phyloP scores from a whole-genome alignment of 208 protist genomes.

The Tritrichomonas foetus region DNA sequence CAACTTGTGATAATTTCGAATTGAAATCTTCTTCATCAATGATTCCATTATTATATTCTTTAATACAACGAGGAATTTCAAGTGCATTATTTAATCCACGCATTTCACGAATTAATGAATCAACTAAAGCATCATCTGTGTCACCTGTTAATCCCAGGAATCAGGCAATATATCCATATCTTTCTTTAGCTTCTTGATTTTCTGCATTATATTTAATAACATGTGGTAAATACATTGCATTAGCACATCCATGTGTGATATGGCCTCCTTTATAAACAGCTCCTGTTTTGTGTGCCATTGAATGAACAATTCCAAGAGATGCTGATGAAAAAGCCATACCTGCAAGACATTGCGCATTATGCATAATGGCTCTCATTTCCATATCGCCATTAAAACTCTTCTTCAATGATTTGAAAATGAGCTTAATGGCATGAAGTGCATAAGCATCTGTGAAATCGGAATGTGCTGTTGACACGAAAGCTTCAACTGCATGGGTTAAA shows the following conservation, averaged over 20 bases:
- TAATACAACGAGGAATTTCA: background rate
- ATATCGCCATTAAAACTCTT: constrained; percentile 37
- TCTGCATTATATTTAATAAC: constrained; percentile 37
- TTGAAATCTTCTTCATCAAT: constrained; percentile 7
- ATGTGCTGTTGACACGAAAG: constrained; percentile 52
- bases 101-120: background rate
- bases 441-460: constrained; percentile 50
- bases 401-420: constrained; percentile 49
- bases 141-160: background rate
- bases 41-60: background rate
- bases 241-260: constrained; percentile 53
- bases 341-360: constrained; percentile 52
- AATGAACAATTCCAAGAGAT: constrained; percentile 56
- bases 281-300: constrained; percentile 56
- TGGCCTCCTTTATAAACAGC: constrained; percentile 16
- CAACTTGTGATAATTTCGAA: background rate
- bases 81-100: background rate
- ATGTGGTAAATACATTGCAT: constrained; percentile 51
- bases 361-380: constrained; percentile 35
- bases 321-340: constrained; percentile 60
- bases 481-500: constrained; percentile 56
- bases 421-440: constrained; percentile 50
- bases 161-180: background rate
- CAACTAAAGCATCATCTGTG: background rate
- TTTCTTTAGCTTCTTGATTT: background rate